These are phyloP conservation scores for Dactylorhiza incarnata DNA, from an alignment of 106 monocot genomes.

Conservation along the genomic window DNA sequence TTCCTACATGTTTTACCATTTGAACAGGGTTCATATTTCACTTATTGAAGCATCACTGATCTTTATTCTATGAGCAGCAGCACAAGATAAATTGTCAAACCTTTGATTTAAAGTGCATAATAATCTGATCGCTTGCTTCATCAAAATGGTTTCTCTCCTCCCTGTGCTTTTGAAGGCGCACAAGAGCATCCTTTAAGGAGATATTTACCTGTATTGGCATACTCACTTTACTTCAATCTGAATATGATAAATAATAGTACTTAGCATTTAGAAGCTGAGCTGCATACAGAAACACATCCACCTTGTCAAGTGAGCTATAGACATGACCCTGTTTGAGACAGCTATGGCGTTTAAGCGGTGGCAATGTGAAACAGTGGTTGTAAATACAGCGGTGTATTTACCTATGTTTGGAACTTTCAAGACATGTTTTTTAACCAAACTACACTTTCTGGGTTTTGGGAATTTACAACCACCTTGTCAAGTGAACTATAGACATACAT, in stretches of 20 bases:
- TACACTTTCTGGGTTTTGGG: too few species aligned
- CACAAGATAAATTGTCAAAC: slow-evolving; percentile 18
- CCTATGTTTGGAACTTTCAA: too few species aligned
- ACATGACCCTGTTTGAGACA: background rate
- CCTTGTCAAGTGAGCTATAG: background rate
- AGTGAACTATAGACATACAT: too few species aligned
- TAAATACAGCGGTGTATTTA: too few species aligned
- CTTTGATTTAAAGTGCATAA: slow-evolving; percentile 85
- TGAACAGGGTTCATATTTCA: slow-evolving; percentile 1
- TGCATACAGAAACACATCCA: background rate
- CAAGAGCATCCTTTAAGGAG: slow-evolving; percentile 37
- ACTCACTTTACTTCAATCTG: background rate
- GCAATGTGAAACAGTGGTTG: too few species aligned
- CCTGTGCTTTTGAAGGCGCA: slow-evolving; percentile 70
- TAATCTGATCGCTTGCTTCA: slow-evolving; percentile 83
- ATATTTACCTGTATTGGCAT: slow-evolving; percentile 54
- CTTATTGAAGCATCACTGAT: background rate
- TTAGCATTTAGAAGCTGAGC: background rate
- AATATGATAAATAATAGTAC: background rate
- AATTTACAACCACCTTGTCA: too few species aligned
- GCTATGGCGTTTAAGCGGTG: too few species aligned
- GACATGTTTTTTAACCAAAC: too few species aligned
- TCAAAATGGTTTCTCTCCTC: slow-evolving; percentile 92
- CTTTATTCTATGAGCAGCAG: background rate
- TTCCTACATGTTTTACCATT: slow-evolving; percentile 37